Evolutionary conservation across 441 rosid species (phyloP).

Genomic region (Pelargonium cotyledonis): DNA sequence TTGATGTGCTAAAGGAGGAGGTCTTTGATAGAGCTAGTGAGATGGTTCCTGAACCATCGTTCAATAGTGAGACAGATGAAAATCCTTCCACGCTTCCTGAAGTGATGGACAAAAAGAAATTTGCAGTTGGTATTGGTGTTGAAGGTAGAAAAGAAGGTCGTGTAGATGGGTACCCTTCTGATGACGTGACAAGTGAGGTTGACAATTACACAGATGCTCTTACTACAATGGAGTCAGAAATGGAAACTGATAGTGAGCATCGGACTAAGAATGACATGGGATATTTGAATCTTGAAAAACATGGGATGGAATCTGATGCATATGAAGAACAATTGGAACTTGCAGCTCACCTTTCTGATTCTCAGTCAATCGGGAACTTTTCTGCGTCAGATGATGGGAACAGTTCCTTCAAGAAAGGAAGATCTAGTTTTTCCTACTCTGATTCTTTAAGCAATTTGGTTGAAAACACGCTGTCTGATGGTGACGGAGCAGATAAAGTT

Average conservation of each 20-base stretch:
- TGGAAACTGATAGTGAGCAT: constrained; percentile 60
- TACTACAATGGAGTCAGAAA: constrained; percentile 79
- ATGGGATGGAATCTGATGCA: constrained; percentile 35
- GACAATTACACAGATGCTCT: constrained; percentile 89
- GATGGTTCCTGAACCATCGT: constrained; percentile 37
- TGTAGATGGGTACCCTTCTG: constrained; percentile 53
- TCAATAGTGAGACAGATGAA: constrained; percentile 31
- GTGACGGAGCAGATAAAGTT: constrained; percentile 39
- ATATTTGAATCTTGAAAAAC: constrained; percentile 28
- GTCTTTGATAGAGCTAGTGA: constrained; percentile 34
- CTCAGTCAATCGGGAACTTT: constrained; percentile 53
- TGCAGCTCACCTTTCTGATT: constrained; percentile 47
- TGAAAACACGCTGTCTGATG: constrained; percentile 45
- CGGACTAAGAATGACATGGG: constrained; percentile 29
- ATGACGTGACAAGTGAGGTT: constrained; percentile 70
- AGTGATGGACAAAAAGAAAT: constrained; percentile 32
- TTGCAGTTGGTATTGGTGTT: constrained; percentile 23
- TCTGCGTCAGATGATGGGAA: constrained; percentile 64
- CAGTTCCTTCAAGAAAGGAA: constrained; percentile 45
- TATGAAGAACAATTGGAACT: constrained; percentile 41
- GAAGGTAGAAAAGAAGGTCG: constrained; percentile 37
- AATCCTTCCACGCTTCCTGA: constrained; percentile 23
- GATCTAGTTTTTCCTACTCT: constrained; percentile 46
- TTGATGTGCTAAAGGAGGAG: constrained; percentile 26
- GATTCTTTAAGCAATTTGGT: constrained; percentile 48